These are phyloP conservation scores for Oryza coarctata DNA, from an alignment of 176 grass and related monocot species.

Conservation along the genomic window DNA sequence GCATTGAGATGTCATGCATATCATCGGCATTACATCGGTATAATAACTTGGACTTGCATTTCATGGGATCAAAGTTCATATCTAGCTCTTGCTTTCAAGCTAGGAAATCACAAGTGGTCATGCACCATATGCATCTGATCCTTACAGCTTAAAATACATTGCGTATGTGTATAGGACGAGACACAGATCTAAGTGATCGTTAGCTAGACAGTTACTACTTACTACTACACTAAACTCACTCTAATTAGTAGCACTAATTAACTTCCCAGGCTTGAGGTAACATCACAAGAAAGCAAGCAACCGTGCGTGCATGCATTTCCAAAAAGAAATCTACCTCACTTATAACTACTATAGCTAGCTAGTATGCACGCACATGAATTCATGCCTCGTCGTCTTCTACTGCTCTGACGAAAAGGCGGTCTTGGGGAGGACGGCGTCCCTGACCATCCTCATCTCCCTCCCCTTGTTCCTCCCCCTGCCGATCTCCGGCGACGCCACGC, in stretches of 20 bases:
- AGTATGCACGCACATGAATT: no score
- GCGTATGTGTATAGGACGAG: no score
- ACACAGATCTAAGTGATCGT: no score
- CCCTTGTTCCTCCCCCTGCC: slow-evolving; percentile 36
- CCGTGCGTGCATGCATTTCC: neutral
- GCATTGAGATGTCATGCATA: no score
- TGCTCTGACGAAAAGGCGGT: slow-evolving; percentile 45
- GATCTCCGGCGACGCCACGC: slow-evolving; percentile 34
- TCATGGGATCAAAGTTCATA: neutral
- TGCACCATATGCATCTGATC: neutral
- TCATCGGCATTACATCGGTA: no score
- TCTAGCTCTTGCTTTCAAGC: neutral
- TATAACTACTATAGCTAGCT: neutral
- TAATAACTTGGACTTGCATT: neutral
- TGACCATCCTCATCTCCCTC: slow-evolving; percentile 48
- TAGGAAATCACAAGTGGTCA: neutral
- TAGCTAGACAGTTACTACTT: neutral
- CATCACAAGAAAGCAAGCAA: neutral
- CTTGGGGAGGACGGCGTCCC: slow-evolving; percentile 50
- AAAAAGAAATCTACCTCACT: neutral
- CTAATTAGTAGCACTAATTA: neutral
- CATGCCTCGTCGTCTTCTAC: neutral
- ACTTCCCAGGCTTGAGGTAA: neutral
- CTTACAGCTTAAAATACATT: neutral
- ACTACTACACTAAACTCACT: neutral